Base-by-base conservation (phyloP, 1,284 basidiomycete genomes). In the Chiua sp. region DNA sequence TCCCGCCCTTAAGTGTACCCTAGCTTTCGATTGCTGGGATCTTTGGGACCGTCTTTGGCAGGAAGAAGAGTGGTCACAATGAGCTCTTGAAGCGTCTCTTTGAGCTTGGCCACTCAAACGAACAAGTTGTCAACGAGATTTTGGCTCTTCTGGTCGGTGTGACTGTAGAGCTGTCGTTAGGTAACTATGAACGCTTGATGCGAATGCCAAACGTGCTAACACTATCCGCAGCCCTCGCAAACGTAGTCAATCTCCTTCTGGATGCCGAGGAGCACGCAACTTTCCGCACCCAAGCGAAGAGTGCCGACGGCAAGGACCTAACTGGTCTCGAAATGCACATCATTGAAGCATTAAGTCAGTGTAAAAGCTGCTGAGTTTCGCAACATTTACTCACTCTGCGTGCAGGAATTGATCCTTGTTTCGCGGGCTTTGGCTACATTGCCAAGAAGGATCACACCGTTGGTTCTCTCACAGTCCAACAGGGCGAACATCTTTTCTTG, bases 91-190 rank as follows among this genome's bases (percentile, higher is more conserved):
- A 84, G 64, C 81, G 82, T 8, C 76, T 93, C 30, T 77, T 81
- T 39, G 81, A 79, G 22, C 73, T 86, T 28, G 85, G 86, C 5
- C 79, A 81, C 49, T 80, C 84, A 7, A 76, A 77, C 3, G 86
- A 90, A 54, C 81, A 87, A 56, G 75, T 90, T 18, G 82, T 87
- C 12, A 91, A 91, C 68, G 83, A 83, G 33, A 78, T 92, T 47
- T 72, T 93, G 37, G 89, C 90, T n/a, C 73, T 93, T 33, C 77
- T 92, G 74, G 82, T 92, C 56, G 83, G 84, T 26, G 77, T 84
- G 5, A 85, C 87, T 7, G 86, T 87, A 15, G 90, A 92, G 75
- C 72, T 92, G 47, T 84, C 87, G 18, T 80, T 93, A 60, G 82
- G 90, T 86, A 65, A 39, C 82, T 47, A 26, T 47, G 16, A 51